phyloP scores from a whole-genome alignment of 306 rosid species.

The Leucaena leucocephala region DNA sequence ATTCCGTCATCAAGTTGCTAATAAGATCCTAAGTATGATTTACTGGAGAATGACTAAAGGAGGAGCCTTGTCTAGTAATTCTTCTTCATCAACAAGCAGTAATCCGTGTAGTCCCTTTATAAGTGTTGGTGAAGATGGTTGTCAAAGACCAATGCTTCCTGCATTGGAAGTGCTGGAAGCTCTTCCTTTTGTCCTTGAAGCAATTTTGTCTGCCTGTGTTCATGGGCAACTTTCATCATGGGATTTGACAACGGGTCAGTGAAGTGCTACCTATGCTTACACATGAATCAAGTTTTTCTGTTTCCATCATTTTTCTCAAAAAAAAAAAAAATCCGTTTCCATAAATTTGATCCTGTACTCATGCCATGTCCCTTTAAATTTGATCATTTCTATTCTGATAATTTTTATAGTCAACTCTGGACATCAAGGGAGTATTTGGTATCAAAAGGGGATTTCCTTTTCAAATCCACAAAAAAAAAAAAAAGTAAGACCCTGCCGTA shows the following conservation, averaged over 20 bases:
- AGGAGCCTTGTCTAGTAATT: slow-evolving; percentile 51
- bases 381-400: slow-evolving; percentile 25
- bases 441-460: not conserved
- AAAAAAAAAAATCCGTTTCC: not conserved
- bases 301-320: not conserved
- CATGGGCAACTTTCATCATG: slow-evolving; percentile 83
- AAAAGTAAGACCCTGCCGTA: too few relatives aligned
- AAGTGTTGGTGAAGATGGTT: slow-evolving; percentile 55
- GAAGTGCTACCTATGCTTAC: slow-evolving; percentile 37
- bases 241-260: slow-evolving; percentile 75
- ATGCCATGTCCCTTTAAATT: slow-evolving; percentile 16
- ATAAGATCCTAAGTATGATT: slow-evolving; percentile 72
- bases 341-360: slow-evolving; percentile 16
- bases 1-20: slow-evolving; percentile 68
- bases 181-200: slow-evolving; percentile 74
- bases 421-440: not conserved
- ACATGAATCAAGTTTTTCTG: slow-evolving; percentile 31
- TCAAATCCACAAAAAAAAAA: not conserved
- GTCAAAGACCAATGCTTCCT: slow-evolving; percentile 65
- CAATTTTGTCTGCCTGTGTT: slow-evolving; percentile 77
- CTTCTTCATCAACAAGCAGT: slow-evolving; percentile 51
- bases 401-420: not conserved
- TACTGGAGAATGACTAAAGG: slow-evolving; percentile 62
- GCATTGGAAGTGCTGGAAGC: slow-evolving; percentile 86
- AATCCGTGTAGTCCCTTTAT: slow-evolving; percentile 50